These are phyloP conservation scores for Podila epicladia DNA, from an alignment of 192 early-diverging fungal genomes.

Conservation along the genomic window DNA sequence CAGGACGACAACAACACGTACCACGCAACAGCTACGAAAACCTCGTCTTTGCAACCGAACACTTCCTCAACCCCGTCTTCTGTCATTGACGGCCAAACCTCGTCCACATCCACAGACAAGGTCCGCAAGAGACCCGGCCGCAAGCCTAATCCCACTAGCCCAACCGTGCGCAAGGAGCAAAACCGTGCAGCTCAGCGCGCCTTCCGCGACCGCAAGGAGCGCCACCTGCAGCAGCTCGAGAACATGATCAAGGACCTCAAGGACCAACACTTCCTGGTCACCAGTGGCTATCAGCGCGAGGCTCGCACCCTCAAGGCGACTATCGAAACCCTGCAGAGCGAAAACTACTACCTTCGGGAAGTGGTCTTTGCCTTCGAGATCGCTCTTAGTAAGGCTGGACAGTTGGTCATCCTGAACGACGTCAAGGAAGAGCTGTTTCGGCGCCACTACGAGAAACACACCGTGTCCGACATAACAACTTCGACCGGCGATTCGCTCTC, in stretches of 20 bases:
- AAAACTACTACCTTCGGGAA: slow-evolving; percentile 57
- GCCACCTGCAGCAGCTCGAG: slow-evolving; percentile 79
- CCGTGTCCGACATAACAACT: neutral
- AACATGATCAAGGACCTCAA: slow-evolving; percentile 71
- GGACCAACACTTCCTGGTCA: slow-evolving; percentile 59
- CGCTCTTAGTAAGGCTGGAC: slow-evolving; percentile 22
- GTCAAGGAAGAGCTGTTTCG: slow-evolving; percentile 38
- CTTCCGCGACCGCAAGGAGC: slow-evolving; percentile 87
- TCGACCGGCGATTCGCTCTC: no score
- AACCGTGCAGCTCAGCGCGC: slow-evolving; percentile 90
- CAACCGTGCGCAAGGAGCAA: slow-evolving; percentile 72
- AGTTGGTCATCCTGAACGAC: slow-evolving; percentile 16
- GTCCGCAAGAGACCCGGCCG: slow-evolving; percentile 57
- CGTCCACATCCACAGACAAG: neutral
- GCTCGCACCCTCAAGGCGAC: slow-evolving; percentile 21
- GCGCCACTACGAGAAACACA: slow-evolving; percentile 21
- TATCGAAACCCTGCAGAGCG: slow-evolving; percentile 29
- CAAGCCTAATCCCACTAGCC: slow-evolving; percentile 62
- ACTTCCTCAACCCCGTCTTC: neutral
- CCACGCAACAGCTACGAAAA: neutral
- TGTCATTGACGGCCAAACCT: neutral
- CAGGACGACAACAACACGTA: neutral
- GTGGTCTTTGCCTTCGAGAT: slow-evolving; percentile 54
- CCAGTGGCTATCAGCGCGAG: slow-evolving; percentile 45
- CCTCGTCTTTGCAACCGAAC: neutral